phyloP scores from a whole-genome alignment of 352 stramenopile genomes.

The Aphanomyces invadans region DNA sequence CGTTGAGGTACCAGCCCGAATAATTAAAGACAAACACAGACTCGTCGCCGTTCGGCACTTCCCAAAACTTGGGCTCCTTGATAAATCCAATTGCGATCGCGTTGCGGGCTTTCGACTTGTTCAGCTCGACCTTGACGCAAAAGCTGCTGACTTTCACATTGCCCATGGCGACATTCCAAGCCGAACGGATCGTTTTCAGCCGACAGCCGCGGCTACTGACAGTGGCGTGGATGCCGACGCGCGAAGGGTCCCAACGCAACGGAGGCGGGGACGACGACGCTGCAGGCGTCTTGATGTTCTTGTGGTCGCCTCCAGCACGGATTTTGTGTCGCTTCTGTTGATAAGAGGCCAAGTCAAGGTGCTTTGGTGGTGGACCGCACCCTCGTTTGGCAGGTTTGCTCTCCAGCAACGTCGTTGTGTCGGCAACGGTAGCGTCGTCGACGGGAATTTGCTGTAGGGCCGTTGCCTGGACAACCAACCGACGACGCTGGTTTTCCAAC shows the following conservation, averaged over 20 bases:
- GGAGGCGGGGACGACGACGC: too few relatives aligned
- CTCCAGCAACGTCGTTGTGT: neutral
- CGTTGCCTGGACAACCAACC: neutral
- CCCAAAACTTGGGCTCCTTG: slow-evolving; percentile 17
- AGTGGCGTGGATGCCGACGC: neutral
- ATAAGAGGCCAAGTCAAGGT: too few relatives aligned
- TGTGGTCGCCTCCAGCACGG: neutral
- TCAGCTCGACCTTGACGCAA: neutral
- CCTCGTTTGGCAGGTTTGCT: neutral
- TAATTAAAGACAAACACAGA: slow-evolving; percentile 19
- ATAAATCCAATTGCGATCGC: slow-evolving; percentile 23
- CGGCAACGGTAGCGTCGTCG: neutral
- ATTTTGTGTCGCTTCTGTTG: too few relatives aligned
- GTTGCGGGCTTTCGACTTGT: slow-evolving; percentile 19
- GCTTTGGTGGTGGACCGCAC: neutral
- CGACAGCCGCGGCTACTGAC: neutral
- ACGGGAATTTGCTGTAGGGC: neutral
- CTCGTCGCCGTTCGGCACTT: neutral
- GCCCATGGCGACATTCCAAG: slow-evolving; percentile 19
- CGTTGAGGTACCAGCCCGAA: slow-evolving; percentile 22
- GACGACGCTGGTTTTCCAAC: neutral
- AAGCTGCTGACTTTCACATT: neutral
- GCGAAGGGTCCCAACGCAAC: neutral
- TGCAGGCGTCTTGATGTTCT: neutral
- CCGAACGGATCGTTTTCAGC: neutral